These are phyloP conservation scores for Acer campestre DNA, from an alignment of 345 rosid species.

Conservation along the genomic window DNA sequence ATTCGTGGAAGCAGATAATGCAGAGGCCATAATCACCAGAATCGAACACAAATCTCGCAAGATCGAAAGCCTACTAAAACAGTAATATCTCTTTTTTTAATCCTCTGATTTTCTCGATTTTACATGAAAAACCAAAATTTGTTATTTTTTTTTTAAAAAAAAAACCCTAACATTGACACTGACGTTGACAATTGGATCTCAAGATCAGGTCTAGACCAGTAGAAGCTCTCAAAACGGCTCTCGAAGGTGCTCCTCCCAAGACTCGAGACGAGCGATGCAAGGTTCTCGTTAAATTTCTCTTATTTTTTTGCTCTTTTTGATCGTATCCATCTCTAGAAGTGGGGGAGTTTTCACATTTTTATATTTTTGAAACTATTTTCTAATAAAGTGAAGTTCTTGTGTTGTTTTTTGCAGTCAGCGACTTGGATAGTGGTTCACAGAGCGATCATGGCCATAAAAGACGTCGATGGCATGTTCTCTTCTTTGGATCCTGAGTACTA, in stretches of 20 bases:
- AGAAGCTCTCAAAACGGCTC: conserved; percentile 90
- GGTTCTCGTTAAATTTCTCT: conserved; percentile 37
- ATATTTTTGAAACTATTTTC: neutral
- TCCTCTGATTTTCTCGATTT: neutral
- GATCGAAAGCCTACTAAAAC: conserved; percentile 89
- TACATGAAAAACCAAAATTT: neutral
- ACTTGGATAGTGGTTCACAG: conserved; percentile 92
- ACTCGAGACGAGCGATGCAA: conserved; percentile 91
- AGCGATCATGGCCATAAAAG: conserved; percentile 90
- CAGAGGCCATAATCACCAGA: conserved; percentile 85
- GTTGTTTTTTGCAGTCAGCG: conserved; percentile 57
- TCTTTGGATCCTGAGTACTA: conserved; percentile 90
- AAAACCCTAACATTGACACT: neutral
- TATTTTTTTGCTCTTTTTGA: neutral
- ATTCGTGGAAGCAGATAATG: conserved; percentile 80
- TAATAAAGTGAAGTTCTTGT: neutral
- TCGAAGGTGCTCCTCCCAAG: conserved; percentile 87
- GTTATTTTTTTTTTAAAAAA: too few species aligned
- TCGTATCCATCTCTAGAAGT: neutral
- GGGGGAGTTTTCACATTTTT: neutral
- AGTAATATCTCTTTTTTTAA: conserved; percentile 29
- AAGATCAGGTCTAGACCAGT: conserved; percentile 50
- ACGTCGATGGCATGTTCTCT: conserved; percentile 76
- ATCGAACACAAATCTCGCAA: conserved; percentile 89
- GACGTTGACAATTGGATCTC: neutral